A percentile compares a stretch with the other conserved stretches of the same genome.
Evolutionary conservation across 805 yeast species (phyloP).

Genomic region (Blastobotrys americana): DNA sequence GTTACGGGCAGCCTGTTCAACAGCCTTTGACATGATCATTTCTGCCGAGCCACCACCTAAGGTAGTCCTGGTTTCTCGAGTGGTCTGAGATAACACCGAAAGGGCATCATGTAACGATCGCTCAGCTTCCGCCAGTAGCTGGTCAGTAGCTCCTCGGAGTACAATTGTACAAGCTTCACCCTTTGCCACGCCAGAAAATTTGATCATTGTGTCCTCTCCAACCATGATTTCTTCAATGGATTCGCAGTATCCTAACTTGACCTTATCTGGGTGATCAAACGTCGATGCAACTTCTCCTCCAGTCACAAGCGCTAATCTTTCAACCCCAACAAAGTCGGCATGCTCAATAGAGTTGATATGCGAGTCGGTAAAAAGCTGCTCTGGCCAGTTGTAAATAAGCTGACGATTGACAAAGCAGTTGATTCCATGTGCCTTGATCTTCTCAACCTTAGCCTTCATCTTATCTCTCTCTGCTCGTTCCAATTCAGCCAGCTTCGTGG

Average conservation of each 20-base stretch:
- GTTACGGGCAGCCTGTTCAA: conserved; percentile 84
- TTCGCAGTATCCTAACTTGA: conserved; percentile 82
- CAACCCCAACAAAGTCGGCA: conserved; percentile 97
- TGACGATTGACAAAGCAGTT: conserved; percentile 93
- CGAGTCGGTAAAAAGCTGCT: conserved; percentile 83
- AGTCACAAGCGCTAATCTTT: conserved; percentile 89
- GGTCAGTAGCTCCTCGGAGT: conserved; percentile 95
- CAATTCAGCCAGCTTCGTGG: conserved; percentile 86
- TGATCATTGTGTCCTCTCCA: conserved; percentile 86
- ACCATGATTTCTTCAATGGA: conserved; percentile 83
- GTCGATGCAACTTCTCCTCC: conserved; percentile 98
- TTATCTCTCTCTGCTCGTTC: conserved; percentile 91
- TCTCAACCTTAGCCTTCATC: conserved; percentile 84
- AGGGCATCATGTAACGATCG: conserved; percentile 95
- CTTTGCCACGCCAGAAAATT: conserved; percentile 90
- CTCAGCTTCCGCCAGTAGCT: conserved; percentile 92
- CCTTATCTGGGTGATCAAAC: conserved; percentile 84
- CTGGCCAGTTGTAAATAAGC: conserved; percentile 96
- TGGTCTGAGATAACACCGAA: conserved; percentile 91
- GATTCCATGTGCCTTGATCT: conserved; percentile 79
- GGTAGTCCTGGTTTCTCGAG: conserved; percentile 83
- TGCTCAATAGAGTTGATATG: conserved; percentile 91
- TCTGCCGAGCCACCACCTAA: conserved; percentile 94
- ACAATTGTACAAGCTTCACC: conserved; percentile 97
- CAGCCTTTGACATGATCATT: conserved; percentile 96